Evolutionary conservation across 2,329 filamentous ascomycete genomes (phyloP).

Genomic region (Alternaria conjuncta): DNA sequence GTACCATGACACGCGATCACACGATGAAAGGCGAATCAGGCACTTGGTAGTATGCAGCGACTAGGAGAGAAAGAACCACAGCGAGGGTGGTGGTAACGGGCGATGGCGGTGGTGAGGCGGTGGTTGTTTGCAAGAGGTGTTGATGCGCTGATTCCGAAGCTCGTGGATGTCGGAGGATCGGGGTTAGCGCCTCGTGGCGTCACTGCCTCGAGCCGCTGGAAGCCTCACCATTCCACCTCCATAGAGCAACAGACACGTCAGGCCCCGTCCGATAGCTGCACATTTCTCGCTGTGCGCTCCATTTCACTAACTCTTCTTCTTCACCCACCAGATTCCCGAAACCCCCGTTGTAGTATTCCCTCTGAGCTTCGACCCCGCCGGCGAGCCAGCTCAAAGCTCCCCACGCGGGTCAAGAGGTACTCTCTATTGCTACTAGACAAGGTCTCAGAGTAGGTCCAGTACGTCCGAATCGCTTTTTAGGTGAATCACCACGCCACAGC

Average conservation of each 20-base stretch:
- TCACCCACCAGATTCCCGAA: background rate
- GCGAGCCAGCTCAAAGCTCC: conserved; percentile 7
- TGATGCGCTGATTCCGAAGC: conserved; percentile 35
- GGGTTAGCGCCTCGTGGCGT: conserved; percentile 27
- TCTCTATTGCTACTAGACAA: background rate
- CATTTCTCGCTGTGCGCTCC: background rate
- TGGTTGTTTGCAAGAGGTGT: conserved; percentile 42
- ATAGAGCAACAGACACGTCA: conserved; percentile 45
- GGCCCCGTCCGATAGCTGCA: conserved; percentile 13
- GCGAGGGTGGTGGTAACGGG: conserved; percentile 14
- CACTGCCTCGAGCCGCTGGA: conserved; percentile 24
- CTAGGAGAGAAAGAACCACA: background rate
- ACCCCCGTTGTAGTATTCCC: background rate
- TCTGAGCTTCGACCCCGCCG: conserved; percentile 12
- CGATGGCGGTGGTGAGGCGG: conserved; percentile 24
- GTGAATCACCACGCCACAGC: background rate
- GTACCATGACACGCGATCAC: conserved; percentile 44
- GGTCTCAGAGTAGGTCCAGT: background rate
- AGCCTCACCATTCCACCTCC: conserved; percentile 34
- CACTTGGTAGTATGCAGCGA: background rate
- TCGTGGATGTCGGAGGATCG: conserved; percentile 18
- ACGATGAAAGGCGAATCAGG: background rate
- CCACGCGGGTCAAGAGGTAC: conserved; percentile 21
- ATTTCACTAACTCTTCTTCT: background rate
- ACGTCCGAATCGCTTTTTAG: background rate